phyloP scores from a whole-genome alignment of 1,284 basidiomycete species.

The Fomitopsis pinicola region DNA sequence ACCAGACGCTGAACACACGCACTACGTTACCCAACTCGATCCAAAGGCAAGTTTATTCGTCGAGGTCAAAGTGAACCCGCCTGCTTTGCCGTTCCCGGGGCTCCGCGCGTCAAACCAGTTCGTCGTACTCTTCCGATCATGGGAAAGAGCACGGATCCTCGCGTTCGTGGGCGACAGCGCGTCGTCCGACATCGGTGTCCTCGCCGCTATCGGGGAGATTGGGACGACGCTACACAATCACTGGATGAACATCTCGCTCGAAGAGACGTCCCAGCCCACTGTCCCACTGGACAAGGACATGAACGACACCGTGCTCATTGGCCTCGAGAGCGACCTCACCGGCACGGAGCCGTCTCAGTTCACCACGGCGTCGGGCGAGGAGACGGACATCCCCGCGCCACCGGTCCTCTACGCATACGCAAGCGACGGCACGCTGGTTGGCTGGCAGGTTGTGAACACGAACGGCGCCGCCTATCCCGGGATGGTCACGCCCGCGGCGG shows the following conservation, averaged over 20 bases:
- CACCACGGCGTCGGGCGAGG: conserved; percentile 43
- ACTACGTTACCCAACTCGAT: conserved; percentile 61
- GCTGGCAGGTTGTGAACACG: conserved; percentile 69
- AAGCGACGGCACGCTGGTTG: conserved; percentile 76
- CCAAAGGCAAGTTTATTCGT: conserved; percentile 47
- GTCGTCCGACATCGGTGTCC: conserved; percentile 72
- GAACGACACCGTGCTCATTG: conserved; percentile 71
- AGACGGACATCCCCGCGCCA: conserved; percentile 43
- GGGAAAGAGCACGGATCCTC: conserved; percentile 60
- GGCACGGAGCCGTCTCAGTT: conserved; percentile 37
- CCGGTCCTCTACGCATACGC: conserved; percentile 77
- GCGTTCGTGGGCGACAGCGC: conserved; percentile 69
- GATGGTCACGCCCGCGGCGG: conserved; percentile 34
- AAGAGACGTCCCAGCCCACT: conserved; percentile 65
- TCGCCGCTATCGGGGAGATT: conserved; percentile 45
- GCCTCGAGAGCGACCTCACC: conserved; percentile 69
- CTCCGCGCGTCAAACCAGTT: conserved; percentile 53
- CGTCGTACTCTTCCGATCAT: conserved; percentile 52
- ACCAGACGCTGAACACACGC: conserved; percentile 48
- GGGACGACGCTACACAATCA: conserved; percentile 24
- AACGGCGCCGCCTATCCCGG: conserved; percentile 48
- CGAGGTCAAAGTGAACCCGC: conserved; percentile 44
- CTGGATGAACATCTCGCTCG: conserved; percentile 73
- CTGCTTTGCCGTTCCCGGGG: conserved; percentile 53
- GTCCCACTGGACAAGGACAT: conserved; percentile 69